Evolutionary conservation across 2,329 filamentous ascomycete genomes (phyloP), one percentile per base, ranked within the genome.

Genomic region (Fusarium cyanostomum): DNA sequence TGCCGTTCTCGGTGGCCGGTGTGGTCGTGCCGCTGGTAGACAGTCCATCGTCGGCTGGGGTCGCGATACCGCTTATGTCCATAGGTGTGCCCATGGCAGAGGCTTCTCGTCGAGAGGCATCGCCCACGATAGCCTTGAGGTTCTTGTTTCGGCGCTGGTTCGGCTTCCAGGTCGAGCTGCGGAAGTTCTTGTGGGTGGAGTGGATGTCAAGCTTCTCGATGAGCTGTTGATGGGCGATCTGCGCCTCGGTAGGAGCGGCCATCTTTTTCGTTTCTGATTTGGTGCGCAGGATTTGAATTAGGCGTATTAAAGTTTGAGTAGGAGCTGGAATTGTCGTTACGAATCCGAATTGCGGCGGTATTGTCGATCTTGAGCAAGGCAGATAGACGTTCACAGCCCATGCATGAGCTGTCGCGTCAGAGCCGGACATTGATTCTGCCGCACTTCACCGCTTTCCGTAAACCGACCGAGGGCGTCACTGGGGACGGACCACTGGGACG

Each of bases 81-180:
- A 92, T 90, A 0, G 92, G 84, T 2, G 86, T 97, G 13, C 90
- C 92, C 72, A 94, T 83, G 31, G 92, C 84, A 4, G 93, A 96
- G n/a, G 92, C 92, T 81, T 98, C 94, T 73, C 91, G 92, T 69
- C 92, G 90, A 18, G 91, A 87, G 11, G 91, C 92, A 72, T 99
- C 95, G 58, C 92, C 91, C 60, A 99, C 84, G 62, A 99, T 95
- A 71, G 96, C 92, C 79, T 98, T 98, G 78, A 98, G 89, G 78
- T 97, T 98, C 83, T 99, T 99, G 86, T 99, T 99, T 78, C 95
- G 92, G 48, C 95, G 93, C 77, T 94, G 90, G 67, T 94, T 92
- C 13, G 95, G 92, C 73, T 92, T 93, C 95, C 95, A 99, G 75
- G 87, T 81, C 3, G 90, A 83, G 74, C 93, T 97, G 77, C 94